Evolutionary conservation across 768 basidiomycete genomes (phyloP).

Genomic region (Russula lepida): DNA sequence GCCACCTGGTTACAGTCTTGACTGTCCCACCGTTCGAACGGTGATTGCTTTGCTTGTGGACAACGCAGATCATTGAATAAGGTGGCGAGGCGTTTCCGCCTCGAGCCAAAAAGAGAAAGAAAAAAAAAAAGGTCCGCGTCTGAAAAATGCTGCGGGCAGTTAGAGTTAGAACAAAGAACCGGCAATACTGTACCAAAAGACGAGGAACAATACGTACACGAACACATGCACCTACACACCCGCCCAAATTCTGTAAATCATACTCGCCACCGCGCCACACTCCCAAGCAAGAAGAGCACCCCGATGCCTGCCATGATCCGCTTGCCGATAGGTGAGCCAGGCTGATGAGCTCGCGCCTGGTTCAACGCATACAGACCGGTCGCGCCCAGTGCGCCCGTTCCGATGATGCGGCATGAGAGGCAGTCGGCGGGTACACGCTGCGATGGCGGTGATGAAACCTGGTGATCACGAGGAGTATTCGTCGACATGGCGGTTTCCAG

Average conservation of each 20-base stretch:
- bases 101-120: neutral
- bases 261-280: slow-evolving; percentile 16
- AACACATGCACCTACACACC: neutral
- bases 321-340: slow-evolving; percentile 54
- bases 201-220: neutral
- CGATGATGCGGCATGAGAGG: slow-evolving; percentile 60
- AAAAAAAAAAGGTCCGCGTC: neutral
- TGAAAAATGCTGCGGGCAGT: neutral
- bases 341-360: slow-evolving; percentile 53
- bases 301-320: slow-evolving; percentile 54
- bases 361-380: slow-evolving; percentile 62
- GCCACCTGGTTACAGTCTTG: neutral
- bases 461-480: neutral
- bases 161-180: neutral
- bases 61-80: neutral
- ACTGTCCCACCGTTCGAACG: neutral
- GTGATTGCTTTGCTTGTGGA: neutral
- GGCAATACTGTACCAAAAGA: neutral
- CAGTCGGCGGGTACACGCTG: slow-evolving; percentile 36
- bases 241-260: neutral
- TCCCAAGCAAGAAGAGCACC: slow-evolving; percentile 26
- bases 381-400: slow-evolving; percentile 52
- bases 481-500: neutral
- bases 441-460: neutral
- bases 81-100: neutral